A percentile compares a stretch with the other conserved stretches of the same genome.
Conservation (phyloP, 345 rosid species). For the Hibiscus trionum region DNA sequence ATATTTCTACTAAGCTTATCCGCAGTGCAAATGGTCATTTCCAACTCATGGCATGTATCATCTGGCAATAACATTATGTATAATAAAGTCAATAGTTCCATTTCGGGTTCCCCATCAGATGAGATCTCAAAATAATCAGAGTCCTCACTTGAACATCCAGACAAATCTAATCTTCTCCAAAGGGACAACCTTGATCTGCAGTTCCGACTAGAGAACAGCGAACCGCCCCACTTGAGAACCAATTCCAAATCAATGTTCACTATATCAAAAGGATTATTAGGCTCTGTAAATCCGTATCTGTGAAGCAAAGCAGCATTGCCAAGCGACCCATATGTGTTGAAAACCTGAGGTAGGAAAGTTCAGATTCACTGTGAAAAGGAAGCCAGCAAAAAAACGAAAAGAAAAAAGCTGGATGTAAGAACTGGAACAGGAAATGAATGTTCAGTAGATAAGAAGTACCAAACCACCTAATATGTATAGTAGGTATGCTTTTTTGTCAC, state of each 20-base stretch:
- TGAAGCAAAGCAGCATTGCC: constrained; percentile 94
- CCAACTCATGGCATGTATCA: constrained; percentile 36
- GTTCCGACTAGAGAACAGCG: constrained; percentile 50
- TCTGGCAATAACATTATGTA: constrained; percentile 54
- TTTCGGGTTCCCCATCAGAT: constrained; percentile 61
- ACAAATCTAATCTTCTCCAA: constrained; percentile 59
- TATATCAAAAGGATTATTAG: constrained; percentile 56
- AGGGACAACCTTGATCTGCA: constrained; percentile 57
- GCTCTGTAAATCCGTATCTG: constrained; percentile 88
- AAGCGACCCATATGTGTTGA: constrained; percentile 68
- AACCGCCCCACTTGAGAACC: constrained; percentile 58
- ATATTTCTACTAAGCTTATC: constrained; percentile 18
- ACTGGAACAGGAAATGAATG: background rate
- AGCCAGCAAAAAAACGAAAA: background rate
- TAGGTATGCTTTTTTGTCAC: background rate
- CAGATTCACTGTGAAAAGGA: background rate
- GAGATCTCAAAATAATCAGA: constrained; percentile 80
- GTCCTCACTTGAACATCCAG: constrained; percentile 54
- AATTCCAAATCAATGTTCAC: constrained; percentile 81
- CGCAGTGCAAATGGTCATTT: constrained; percentile 35
- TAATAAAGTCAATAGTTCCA: constrained; percentile 54
- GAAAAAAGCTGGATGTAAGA: background rate
- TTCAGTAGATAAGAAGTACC: background rate
- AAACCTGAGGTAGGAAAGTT: constrained; percentile 36
- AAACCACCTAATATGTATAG: background rate